Conservation (phyloP, 139 green algal genomes). For the Coelastrella sp. region DNA sequence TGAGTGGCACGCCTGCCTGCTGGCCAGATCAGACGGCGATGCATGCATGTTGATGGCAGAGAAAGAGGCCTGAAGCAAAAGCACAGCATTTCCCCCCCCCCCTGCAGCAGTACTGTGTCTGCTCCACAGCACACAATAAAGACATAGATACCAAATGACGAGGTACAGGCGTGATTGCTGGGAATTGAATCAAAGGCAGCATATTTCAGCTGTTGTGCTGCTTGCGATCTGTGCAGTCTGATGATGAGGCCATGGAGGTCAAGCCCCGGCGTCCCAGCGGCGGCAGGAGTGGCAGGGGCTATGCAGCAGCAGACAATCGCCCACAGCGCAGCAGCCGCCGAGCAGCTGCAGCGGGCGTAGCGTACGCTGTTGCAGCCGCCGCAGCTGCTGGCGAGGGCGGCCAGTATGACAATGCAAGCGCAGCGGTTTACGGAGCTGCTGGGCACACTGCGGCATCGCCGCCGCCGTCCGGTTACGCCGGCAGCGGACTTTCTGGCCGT, state of each 20-base stretch:
- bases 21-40: not conserved
- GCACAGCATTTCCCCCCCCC: too few relatives aligned
- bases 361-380: conserved; percentile 27
- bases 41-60: too few relatives aligned
- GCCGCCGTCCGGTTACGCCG: not conserved
- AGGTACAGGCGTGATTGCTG: too few relatives aligned
- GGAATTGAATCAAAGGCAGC: too few relatives aligned
- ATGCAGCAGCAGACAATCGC: not conserved
- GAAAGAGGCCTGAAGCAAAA: too few relatives aligned
- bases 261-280: conserved; percentile 1
- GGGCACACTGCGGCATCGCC: not conserved
- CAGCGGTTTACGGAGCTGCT: not conserved
- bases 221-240: not conserved
- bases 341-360: conserved; percentile 34
- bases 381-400: not conserved
- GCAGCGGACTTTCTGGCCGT: not conserved
- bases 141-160: too few relatives aligned
- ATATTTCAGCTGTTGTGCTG: not conserved
- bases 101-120: too few relatives aligned
- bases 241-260: conserved; percentile 38
- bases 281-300: not conserved
- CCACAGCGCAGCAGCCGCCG: conserved; percentile 12
- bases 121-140: too few relatives aligned
- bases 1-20: not conserved
- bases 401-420: not conserved